Evolutionary conservation across 192 early-diverging fungal species (phyloP).

Genomic region (Mortierella claussenii): DNA sequence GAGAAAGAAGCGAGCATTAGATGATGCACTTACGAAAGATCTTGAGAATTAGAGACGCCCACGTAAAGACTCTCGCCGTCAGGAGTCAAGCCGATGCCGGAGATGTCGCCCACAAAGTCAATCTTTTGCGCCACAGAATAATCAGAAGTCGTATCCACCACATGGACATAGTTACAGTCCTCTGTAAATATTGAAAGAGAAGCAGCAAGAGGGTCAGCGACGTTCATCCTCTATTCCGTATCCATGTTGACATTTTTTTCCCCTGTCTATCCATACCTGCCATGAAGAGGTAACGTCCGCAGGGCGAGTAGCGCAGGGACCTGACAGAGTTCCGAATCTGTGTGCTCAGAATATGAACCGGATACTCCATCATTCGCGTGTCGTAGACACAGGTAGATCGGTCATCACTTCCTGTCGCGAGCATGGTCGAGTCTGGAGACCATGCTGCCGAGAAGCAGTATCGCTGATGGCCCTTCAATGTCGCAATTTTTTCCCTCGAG

Average conservation of each 20-base stretch:
- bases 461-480: conserved; percentile 33
- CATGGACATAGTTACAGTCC: conserved; percentile 37
- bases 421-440: conserved; percentile 38
- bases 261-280: conserved; percentile 16
- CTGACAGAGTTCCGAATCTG: conserved; percentile 33
- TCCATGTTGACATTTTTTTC: too few species aligned
- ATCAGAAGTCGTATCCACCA: conserved; percentile 37
- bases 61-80: conserved; percentile 35
- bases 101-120: conserved; percentile 46
- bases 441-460: conserved; percentile 40
- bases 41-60: conserved; percentile 13
- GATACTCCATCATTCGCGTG: conserved; percentile 25
- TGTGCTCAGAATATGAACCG: conserved; percentile 22
- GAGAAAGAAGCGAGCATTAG: too few species aligned
- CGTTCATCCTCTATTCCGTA: too few species aligned
- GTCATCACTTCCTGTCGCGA: conserved; percentile 45
- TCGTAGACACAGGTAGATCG: conserved; percentile 37
- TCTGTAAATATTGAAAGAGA: conserved; percentile 12
- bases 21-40: neutral
- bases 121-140: conserved; percentile 37
- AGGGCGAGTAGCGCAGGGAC: conserved; percentile 39
- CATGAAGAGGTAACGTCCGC: conserved; percentile 43
- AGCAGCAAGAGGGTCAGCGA: neutral
- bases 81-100: conserved; percentile 42
- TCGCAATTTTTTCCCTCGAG: conserved; percentile 36